phyloP scores from a whole-genome alignment of 495 filamentous ascomycete genomes.

The Tuber magnatum region DNA sequence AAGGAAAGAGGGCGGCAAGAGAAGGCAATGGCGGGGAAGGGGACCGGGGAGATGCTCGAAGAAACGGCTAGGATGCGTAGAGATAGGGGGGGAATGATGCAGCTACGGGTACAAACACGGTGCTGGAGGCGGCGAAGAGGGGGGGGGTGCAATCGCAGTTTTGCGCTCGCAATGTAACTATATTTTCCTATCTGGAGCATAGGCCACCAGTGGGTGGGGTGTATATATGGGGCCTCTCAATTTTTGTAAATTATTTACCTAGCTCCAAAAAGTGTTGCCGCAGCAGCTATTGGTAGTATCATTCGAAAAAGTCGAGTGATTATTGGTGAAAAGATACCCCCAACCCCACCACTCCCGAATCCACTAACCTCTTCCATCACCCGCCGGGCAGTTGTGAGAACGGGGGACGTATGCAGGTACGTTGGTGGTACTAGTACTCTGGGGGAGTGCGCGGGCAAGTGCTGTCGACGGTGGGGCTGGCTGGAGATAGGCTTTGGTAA shows the following conservation, averaged over 20 bases:
- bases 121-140: neutral
- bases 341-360: neutral
- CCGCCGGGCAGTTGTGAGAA: neutral
- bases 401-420: neutral
- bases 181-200: neutral
- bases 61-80: neutral
- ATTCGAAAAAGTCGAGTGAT: neutral
- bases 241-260: neutral
- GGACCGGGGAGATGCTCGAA: neutral
- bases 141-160: neutral
- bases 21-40: constrained; percentile 4
- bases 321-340: neutral
- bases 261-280: neutral
- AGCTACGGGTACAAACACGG: neutral
- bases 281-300: neutral
- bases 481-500: neutral
- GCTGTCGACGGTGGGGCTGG: neutral
- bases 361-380: neutral
- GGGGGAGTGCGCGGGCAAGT: neutral
- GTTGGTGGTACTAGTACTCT: neutral
- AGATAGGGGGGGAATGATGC: neutral
- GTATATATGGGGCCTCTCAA: neutral
- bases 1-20: constrained; percentile 32
- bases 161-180: neutral
- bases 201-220: neutral